Evolutionary conservation across 140 eudicot genomes (phyloP).

Genomic region (Cichorium intybus): DNA sequence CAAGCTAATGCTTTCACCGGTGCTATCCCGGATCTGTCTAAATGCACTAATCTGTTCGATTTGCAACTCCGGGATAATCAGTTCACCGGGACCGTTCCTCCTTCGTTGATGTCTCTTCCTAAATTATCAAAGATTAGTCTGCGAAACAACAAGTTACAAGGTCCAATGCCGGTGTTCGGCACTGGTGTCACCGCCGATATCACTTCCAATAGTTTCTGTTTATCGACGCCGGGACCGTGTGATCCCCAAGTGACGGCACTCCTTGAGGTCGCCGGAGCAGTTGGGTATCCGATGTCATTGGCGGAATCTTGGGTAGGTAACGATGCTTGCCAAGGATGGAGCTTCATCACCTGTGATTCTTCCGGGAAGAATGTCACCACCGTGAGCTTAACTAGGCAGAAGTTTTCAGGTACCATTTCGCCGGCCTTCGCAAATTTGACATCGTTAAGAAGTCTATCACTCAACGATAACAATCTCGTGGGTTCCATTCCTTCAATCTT

Average conservation of each 20-base stretch:
- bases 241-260: constrained; percentile 69
- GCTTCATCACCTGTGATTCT: constrained; percentile 57
- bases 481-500: constrained; percentile 54
- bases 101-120: constrained; percentile 35
- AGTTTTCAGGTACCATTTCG: constrained; percentile 61
- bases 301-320: constrained; percentile 75
- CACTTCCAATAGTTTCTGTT: constrained; percentile 62
- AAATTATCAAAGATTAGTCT: constrained; percentile 43
- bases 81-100: constrained; percentile 66
- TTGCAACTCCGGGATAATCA: constrained; percentile 77
- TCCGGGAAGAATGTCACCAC: constrained; percentile 38
- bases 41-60: constrained; percentile 52
- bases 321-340: constrained; percentile 69
- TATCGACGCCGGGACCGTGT: constrained; percentile 47
- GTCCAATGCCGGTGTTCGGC: constrained; percentile 53
- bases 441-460: constrained; percentile 35
- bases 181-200: constrained; percentile 2
- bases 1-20: constrained; percentile 75
- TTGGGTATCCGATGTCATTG: constrained; percentile 58
- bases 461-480: constrained; percentile 60
- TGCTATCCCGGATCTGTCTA: constrained; percentile 59
- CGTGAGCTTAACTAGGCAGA: constrained; percentile 43
- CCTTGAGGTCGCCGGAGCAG: constrained; percentile 55
- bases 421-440: constrained; percentile 67
- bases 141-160: constrained; percentile 73